Evolutionary conservation across 495 filamentous ascomycete genomes (phyloP).

Genomic region (Aspergillus sclerotioniger): DNA sequence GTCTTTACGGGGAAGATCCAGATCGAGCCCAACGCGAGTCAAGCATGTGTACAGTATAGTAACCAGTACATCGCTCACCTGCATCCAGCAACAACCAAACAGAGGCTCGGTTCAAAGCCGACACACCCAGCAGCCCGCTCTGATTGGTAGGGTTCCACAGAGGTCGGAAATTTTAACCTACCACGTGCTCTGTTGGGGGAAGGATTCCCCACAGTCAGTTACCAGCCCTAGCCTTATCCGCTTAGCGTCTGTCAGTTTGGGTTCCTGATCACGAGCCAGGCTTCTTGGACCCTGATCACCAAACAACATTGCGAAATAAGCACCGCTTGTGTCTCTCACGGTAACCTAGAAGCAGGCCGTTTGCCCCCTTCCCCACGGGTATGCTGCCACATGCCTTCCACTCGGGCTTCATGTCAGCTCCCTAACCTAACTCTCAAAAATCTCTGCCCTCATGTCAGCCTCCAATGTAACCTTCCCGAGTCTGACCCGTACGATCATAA

Average conservation of each 20-base stretch:
- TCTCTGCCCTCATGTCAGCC: too few species aligned
- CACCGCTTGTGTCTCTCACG: too few species aligned
- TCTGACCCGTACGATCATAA: not conserved
- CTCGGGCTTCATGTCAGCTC: too few species aligned
- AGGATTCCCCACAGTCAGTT: not conserved
- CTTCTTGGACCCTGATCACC: not conserved
- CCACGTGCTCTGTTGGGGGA: constrained; percentile 12
- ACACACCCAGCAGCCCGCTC: not conserved
- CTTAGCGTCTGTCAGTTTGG: not conserved
- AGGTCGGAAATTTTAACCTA: constrained; percentile 22
- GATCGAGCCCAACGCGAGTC: too few species aligned
- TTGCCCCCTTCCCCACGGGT: too few species aligned
- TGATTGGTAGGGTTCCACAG: constrained; percentile 11
- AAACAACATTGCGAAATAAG: too few species aligned
- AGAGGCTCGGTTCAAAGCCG: constrained; percentile 21
- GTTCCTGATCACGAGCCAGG: not conserved
- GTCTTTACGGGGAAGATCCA: too few species aligned
- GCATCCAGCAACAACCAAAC: constrained; percentile 11
- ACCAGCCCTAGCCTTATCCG: not conserved
- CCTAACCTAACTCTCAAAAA: too few species aligned
- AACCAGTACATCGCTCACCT: too few species aligned
- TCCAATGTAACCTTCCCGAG: not conserved
- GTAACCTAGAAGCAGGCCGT: too few species aligned
- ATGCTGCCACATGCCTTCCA: too few species aligned
- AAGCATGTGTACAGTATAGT: too few species aligned